phyloP scores from a whole-genome alignment of 495 filamentous ascomycete genomes.

The Talaromyces nanjingensis region DNA sequence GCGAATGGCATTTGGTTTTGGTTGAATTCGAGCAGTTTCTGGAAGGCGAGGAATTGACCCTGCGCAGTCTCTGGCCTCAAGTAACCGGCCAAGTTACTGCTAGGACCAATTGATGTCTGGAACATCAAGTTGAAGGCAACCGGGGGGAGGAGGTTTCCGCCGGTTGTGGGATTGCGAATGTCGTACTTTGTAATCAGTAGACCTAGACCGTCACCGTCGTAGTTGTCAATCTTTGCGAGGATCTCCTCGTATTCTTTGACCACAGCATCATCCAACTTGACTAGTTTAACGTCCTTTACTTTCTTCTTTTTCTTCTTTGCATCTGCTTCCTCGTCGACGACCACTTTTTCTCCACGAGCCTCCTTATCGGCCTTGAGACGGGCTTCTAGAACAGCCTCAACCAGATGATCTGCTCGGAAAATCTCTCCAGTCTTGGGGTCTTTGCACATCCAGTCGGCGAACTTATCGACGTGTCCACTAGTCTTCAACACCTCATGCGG shows the following conservation, averaged over 20 bases:
- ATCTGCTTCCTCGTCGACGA: constrained; percentile 57
- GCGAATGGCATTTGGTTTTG: constrained; percentile 65
- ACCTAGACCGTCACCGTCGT: constrained; percentile 56
- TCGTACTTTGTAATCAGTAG: constrained; percentile 56
- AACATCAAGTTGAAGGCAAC: constrained; percentile 73
- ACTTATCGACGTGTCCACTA: constrained; percentile 94
- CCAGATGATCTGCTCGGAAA: constrained; percentile 88
- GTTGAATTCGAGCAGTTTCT: constrained; percentile 66
- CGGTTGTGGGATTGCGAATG: constrained; percentile 58
- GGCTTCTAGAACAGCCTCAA: constrained; percentile 84
- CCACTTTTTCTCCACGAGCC: constrained; percentile 64
- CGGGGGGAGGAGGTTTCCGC: constrained; percentile 53
- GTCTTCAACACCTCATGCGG: constrained; percentile 92
- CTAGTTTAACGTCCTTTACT: constrained; percentile 46
- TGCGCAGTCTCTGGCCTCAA: constrained; percentile 63
- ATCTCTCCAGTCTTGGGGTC: constrained; percentile 97
- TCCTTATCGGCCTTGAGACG: constrained; percentile 76
- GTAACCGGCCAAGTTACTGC: constrained; percentile 55
- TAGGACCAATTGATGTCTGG: constrained; percentile 62
- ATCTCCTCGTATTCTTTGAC: constrained; percentile 62
- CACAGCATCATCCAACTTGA: constrained; percentile 57
- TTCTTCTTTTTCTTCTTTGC: constrained; percentile 65
- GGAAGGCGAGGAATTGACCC: constrained; percentile 62
- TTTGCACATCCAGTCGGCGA: constrained; percentile 99
- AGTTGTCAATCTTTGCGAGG: constrained; percentile 69